Evolutionary conservation across 2,329 filamentous ascomycete species (phyloP).

Genomic region (Calonectria fujianensis): DNA sequence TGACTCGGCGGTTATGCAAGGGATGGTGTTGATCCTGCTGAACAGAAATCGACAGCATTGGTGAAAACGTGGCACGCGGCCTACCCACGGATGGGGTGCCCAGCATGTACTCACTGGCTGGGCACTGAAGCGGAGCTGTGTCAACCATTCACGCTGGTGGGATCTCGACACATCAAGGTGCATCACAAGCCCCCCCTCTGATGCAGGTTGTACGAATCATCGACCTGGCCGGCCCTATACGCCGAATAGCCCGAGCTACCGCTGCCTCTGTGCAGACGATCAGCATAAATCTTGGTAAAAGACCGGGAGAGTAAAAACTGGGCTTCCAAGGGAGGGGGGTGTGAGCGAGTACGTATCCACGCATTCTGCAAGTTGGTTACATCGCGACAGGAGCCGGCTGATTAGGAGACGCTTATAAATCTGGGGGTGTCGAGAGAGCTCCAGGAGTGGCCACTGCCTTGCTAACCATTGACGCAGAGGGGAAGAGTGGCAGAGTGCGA

Average conservation of each 20-base stretch:
- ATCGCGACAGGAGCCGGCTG: constrained; percentile 42
- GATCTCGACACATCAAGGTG: constrained; percentile 36
- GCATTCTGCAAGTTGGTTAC: constrained; percentile 49
- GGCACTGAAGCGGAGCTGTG: constrained; percentile 29
- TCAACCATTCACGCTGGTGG: constrained; percentile 33
- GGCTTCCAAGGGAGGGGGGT: constrained; percentile 39
- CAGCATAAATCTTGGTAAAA: constrained; percentile 34
- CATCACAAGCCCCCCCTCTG: constrained; percentile 29
- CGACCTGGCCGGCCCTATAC: constrained; percentile 10
- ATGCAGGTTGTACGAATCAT: constrained; percentile 25
- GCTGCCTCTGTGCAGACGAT: constrained; percentile 34
- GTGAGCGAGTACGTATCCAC: constrained; percentile 41
- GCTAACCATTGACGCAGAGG: constrained; percentile 12
- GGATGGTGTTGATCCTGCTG: constrained; percentile 10
- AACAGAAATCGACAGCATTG: constrained; percentile 22
- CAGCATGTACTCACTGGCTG: constrained; percentile 14
- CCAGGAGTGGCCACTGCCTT: constrained; percentile 23
- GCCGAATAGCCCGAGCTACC: constrained; percentile 22
- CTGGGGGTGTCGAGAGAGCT: constrained; percentile 40
- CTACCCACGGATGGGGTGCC: constrained; percentile 15
- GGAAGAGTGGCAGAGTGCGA: neutral
- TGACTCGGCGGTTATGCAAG: constrained; percentile 29
- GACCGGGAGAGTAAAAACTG: constrained; percentile 40
- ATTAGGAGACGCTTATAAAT: constrained; percentile 51
- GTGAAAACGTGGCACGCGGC: constrained; percentile 32